Evolutionary conservation across 345 rosid species (phyloP).

Genomic region (Gynandropsis gynandra): DNA sequence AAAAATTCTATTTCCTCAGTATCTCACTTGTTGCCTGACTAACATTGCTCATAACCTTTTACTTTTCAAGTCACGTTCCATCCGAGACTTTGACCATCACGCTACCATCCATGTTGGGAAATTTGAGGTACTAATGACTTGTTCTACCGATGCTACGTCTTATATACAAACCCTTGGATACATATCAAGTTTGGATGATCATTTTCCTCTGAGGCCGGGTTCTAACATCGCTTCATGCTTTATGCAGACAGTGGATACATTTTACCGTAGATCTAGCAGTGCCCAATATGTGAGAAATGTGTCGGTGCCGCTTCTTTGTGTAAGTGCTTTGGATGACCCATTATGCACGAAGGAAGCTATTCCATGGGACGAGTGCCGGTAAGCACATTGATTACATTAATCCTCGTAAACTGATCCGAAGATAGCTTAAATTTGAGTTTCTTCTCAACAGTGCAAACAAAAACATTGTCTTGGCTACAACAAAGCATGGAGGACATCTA

Average conservation of each 20-base stretch:
- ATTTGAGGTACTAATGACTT: constrained; percentile 64
- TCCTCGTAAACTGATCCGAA: constrained; percentile 11
- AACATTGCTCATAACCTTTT: constrained; percentile 14
- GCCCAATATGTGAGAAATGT: constrained; percentile 51
- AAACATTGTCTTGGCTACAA: constrained; percentile 67
- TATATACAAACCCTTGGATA: neutral
- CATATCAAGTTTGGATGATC: constrained; percentile 6
- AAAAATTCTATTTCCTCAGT: neutral
- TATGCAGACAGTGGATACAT: constrained; percentile 75
- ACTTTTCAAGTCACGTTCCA: constrained; percentile 58
- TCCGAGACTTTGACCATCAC: constrained; percentile 71
- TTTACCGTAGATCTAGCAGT: constrained; percentile 78
- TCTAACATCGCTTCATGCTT: constrained; percentile 15
- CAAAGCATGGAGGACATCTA: constrained; percentile 80
- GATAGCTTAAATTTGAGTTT: constrained; percentile 17
- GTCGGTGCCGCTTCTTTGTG: constrained; percentile 71
- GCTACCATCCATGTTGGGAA: constrained; percentile 82
- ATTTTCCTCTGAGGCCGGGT: neutral
- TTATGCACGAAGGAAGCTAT: constrained; percentile 87
- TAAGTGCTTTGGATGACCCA: constrained; percentile 90
- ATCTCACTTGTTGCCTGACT: neutral
- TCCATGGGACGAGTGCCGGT: constrained; percentile 99
- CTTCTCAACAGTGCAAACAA: constrained; percentile 49
- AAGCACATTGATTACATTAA: neutral
- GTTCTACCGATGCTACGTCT: constrained; percentile 2